Percentiles rank a stretch among this genome's conserved stretches.
These are phyloP conservation scores for Aspergillus steynii DNA, from an alignment of 495 filamentous ascomycete species.

Conservation along the genomic window DNA sequence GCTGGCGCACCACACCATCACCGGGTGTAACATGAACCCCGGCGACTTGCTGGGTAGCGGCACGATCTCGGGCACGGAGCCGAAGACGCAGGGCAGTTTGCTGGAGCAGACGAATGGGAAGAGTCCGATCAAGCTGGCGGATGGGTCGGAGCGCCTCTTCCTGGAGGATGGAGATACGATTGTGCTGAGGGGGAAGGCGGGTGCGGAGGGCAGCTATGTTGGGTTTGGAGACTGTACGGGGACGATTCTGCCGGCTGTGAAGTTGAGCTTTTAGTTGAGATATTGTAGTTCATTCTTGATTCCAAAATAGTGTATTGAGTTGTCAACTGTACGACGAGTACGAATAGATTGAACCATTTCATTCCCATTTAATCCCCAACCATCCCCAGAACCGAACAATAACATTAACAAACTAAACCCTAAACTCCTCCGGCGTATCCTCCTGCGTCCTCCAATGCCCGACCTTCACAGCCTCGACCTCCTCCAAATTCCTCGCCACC, in stretches of 20 bases:
- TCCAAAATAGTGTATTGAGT: neutral
- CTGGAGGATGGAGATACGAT: slow-evolving; percentile 84
- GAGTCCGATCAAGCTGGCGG: slow-evolving; percentile 62
- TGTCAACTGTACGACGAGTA: no score
- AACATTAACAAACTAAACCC: slow-evolving; percentile 16
- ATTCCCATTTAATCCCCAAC: neutral
- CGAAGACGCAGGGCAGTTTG: slow-evolving; percentile 66
- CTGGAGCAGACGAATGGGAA: slow-evolving; percentile 78
- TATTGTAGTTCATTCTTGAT: neutral
- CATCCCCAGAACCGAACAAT: no score
- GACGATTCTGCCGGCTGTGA: slow-evolving; percentile 49
- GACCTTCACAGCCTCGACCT: slow-evolving; percentile 36
- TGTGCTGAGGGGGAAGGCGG: slow-evolving; percentile 66
- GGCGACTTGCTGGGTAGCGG: slow-evolving; percentile 89
- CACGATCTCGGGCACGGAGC: slow-evolving; percentile 77
- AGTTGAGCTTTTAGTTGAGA: slow-evolving; percentile 20
- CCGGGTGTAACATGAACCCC: slow-evolving; percentile 76
- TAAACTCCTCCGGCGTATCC: slow-evolving; percentile 52
- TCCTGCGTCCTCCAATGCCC: slow-evolving; percentile 48
- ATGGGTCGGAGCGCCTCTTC: slow-evolving; percentile 72
- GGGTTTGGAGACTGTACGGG: slow-evolving; percentile 76
- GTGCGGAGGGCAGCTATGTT: slow-evolving; percentile 59
- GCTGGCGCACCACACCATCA: slow-evolving; percentile 87
- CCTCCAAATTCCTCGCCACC: slow-evolving; percentile 40
- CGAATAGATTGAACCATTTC: neutral